Evolutionary conservation across 2,329 filamentous ascomycete genomes (phyloP).

Genomic region (Alternaria arborescens): DNA sequence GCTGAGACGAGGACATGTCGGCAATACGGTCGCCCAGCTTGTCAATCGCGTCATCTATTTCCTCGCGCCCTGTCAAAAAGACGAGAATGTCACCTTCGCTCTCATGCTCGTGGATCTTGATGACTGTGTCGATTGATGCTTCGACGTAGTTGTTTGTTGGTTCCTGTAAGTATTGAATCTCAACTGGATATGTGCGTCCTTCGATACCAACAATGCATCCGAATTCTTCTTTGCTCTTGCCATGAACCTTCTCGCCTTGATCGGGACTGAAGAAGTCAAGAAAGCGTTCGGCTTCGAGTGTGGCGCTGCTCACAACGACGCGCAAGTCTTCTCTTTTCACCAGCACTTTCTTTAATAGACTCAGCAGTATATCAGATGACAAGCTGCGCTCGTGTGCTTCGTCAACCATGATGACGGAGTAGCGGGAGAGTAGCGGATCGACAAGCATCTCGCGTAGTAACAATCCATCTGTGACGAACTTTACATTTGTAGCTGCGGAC

Average conservation of each 20-base stretch:
- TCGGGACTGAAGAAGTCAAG: conserved; percentile 75
- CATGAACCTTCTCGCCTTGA: conserved; percentile 49
- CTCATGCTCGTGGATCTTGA: conserved; percentile 87
- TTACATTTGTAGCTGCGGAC: conserved; percentile 84
- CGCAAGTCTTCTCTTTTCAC: conserved; percentile 81
- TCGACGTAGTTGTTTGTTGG: conserved; percentile 89
- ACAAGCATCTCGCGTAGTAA: conserved; percentile 91
- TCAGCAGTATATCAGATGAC: conserved; percentile 89
- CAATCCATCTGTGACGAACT: conserved; percentile 94
- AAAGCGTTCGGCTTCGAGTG: conserved; percentile 88
- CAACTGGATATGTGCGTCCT: conserved; percentile 87
- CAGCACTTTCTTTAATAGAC: conserved; percentile 88
- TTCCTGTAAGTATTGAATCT: conserved; percentile 79
- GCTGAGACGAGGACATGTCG: conserved; percentile 67
- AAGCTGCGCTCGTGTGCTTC: conserved; percentile 95
- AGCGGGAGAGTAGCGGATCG: conserved; percentile 87
- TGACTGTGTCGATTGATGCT: conserved; percentile 79
- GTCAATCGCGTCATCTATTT: conserved; percentile 86
- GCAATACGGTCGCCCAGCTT: conserved; percentile 76
- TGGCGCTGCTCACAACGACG: conserved; percentile 92
- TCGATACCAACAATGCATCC: conserved; percentile 83
- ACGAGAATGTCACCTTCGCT: conserved; percentile 85
- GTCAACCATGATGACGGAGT: conserved; percentile 97
- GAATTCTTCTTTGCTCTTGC: conserved; percentile 53
- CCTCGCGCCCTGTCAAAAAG: conserved; percentile 90